Base-by-base conservation (phyloP, 129 eudicot genomes). In the Heracleum sosnowskyi region DNA sequence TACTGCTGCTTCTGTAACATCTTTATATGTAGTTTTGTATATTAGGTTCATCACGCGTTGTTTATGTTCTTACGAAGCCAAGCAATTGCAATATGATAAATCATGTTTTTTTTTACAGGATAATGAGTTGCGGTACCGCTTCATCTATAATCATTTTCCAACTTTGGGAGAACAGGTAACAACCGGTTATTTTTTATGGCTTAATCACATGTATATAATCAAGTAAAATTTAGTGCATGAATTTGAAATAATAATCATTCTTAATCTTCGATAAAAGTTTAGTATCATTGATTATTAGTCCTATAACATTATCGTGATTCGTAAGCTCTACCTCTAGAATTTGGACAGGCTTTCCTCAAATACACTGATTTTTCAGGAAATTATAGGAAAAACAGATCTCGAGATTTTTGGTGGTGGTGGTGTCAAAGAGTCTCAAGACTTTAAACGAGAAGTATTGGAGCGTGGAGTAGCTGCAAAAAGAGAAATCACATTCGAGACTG, bases 401-500 rank as follows among this genome's bases (percentile, higher is more conserved):
- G 97, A 93, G 86, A 94, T 94, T 77, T 94, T 94, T 69, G 75
- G 85, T 74, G 98, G 98, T 47, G 84, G 88, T 5, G 98, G 98
- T 73, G 98, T 93, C 41, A 93, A 89, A 83, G 98, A 94, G 85
- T 91, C 96, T 24, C 98, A 91, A 77, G 97, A 94, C 79, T 94
- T 94, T 81, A 94, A 94, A 85, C 76, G 87, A 83, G 98, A 94
- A 91, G 98, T 94, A 70, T 74, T 94, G 70, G 98, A 94, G 83
- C 83, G 87, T 77, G 96, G 97, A 49, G 57, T 85, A 77, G 88
- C 98, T 62, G 97, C 90, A 79, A 94, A 94, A 80, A 88, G 98
- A 79, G 98, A 94, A 84, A 91, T 91, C 42, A 91, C 96, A 16
- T 94, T 94, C 24, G 98, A 94, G 79, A 94, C 98, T 0, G 97